Base-by-base conservation (phyloP, 2,329 filamentous ascomycete species). In the Gaeumannomyces tritici region DNA sequence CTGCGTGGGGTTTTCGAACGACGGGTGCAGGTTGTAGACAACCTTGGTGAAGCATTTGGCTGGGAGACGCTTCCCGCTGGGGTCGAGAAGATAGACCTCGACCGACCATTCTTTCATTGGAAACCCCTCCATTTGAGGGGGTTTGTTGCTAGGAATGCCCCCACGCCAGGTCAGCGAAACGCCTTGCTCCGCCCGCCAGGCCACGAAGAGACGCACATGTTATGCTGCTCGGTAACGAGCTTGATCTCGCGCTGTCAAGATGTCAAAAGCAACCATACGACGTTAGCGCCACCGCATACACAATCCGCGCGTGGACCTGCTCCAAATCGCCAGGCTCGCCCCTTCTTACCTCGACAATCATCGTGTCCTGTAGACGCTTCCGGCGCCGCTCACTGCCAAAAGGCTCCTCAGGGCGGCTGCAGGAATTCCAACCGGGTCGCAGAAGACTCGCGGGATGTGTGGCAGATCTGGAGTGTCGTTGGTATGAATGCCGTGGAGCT, bases 91-190 rank as follows among this genome's bases (percentile, higher is more conserved):
- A 76, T 85, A 91, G 68, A 99, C 81, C 76, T 89, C 88, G 73
- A 98, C 90, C 68, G 85, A 92, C 95, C 95, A 99, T 76, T 86
- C 82, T 74, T 95, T 89, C 85, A 97, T 93, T 13, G 95, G 95
- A 71, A 93, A 96, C 3, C 92, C 92, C 69, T 93, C 90, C 67
- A 91, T 83, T 54, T 89, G 89, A 18, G 90, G 89, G 26, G 90
- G 87, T 73, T 93, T 92, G 71, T 91, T 85, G 72, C 89, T 92
- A 61, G 60, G 56, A 47, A 51, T 9, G 9, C 3, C 42, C 42
- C 42, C 42, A 5, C 42, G 26, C 21, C 47, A 33, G 31, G 35
- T 21, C 24, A 60, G 58, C 26, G 24, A 27, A 33, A 42, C n/a
- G 24, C n/a, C 57, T n/a, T 13, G 11, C 57, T 35, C 27, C 31